These are phyloP conservation scores for Cercospora sojina DNA, from an alignment of 2,329 filamentous ascomycete species.

Conservation along the genomic window DNA sequence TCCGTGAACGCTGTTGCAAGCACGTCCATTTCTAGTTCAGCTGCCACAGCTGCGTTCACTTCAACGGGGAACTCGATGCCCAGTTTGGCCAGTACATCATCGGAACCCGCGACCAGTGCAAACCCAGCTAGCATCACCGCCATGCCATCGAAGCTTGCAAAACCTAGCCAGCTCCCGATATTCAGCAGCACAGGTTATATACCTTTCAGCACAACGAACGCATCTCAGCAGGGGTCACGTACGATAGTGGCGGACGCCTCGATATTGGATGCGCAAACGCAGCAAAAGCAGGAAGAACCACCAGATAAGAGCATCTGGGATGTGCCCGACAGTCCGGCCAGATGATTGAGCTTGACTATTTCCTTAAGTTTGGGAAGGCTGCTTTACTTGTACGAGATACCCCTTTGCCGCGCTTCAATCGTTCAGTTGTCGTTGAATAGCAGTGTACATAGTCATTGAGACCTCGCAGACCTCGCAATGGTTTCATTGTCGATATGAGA, in stretches of 20 bases:
- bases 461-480: not conserved
- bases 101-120: not conserved
- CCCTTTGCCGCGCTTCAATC: not conserved
- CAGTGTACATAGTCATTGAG: not conserved
- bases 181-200: constrained; percentile 37
- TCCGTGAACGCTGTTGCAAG: not conserved
- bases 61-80: not conserved
- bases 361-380: constrained; percentile 8
- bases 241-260: not conserved
- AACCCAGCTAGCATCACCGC: not conserved
- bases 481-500: not conserved
- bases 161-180: constrained; percentile 26
- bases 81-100: not conserved
- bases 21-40: not conserved
- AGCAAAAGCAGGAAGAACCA: constrained; percentile 3
- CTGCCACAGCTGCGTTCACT: not conserved
- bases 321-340: constrained; percentile 46
- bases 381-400: constrained; percentile 9
- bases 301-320: constrained; percentile 44
- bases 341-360: constrained; percentile 10
- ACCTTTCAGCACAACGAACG: constrained; percentile 32
- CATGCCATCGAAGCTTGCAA: not conserved
- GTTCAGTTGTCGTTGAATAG: not conserved
- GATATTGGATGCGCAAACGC: not conserved
- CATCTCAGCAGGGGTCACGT: constrained; percentile 2